Evolutionary conservation across 73 alveolate species (phyloP).

Genomic region (Blepharisma stoltei): DNA sequence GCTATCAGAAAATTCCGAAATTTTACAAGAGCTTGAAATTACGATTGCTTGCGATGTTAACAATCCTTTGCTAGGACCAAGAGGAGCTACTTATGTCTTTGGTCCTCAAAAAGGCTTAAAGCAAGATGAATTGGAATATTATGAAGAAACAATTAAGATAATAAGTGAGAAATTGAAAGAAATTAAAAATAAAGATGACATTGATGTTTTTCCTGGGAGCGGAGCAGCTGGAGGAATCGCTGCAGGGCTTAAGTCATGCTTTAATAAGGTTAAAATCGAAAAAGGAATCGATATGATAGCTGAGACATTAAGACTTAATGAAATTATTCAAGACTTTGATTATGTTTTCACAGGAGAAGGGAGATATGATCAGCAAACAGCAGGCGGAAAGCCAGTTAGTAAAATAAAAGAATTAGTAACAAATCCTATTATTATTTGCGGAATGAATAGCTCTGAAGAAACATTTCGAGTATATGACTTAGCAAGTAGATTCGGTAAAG

Average conservation of each 20-base stretch:
- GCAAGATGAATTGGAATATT: slow-evolving; percentile 16
- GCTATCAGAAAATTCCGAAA: neutral
- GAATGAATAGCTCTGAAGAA: neutral
- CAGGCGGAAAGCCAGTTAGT: slow-evolving; percentile 38
- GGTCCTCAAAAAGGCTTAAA: slow-evolving; percentile 44
- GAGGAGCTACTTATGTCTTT: slow-evolving; percentile 33
- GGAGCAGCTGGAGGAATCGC: slow-evolving; percentile 41
- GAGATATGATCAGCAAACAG: slow-evolving; percentile 29
- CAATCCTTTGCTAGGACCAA: slow-evolving; percentile 34
- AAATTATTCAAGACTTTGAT: neutral
- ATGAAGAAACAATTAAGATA: slow-evolving; percentile 2
- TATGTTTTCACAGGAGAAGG: slow-evolving; percentile 43
- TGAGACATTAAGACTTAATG: slow-evolving; percentile 5
- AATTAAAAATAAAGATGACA: neutral
- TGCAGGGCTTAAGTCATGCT: slow-evolving; percentile 30
- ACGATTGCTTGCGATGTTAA: slow-evolving; percentile 39
- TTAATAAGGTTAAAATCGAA: neutral
- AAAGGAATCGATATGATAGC: slow-evolving; percentile 34
- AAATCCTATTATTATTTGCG: neutral
- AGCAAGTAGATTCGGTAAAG: neutral
- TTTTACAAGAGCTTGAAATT: neutral
- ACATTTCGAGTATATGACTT: neutral
- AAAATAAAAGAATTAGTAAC: neutral
- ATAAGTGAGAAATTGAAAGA: neutral
- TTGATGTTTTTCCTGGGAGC: neutral